Conservation (phyloP, 1,284 basidiomycete genomes). For the Rhizoctonia solani region DNA sequence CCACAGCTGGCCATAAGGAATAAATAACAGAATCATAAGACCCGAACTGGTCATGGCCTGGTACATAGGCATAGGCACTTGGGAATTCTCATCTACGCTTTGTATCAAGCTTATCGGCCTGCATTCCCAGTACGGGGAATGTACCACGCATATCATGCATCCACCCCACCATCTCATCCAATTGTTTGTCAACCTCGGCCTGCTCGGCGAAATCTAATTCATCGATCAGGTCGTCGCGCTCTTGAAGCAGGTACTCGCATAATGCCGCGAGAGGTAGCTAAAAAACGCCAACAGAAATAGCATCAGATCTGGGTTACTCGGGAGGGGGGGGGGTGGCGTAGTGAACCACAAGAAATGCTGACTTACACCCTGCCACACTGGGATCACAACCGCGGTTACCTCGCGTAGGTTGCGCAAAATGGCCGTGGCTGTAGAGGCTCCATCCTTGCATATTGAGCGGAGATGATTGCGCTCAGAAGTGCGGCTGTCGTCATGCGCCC, state of each 20-base stretch:
- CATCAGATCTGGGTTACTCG: background rate
- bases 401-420: constrained; percentile 13
- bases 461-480: constrained; percentile 6
- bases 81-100: background rate
- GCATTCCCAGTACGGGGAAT: constrained; percentile 29
- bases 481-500: constrained; percentile 7
- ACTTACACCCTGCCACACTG: constrained; percentile 31
- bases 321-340: too few species aligned
- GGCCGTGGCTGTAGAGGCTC: constrained; percentile 14
- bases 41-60: too few species aligned
- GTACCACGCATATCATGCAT: constrained; percentile 16
- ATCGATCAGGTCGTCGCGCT: constrained; percentile 29
- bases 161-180: constrained; percentile 32
- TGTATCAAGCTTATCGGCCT: constrained; percentile 27
- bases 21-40: too few species aligned
- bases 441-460: constrained; percentile 17
- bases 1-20: too few species aligned
- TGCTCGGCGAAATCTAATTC: constrained; percentile 30
- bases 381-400: background rate
- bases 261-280: constrained; percentile 25
- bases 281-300: background rate
- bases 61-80: background rate
- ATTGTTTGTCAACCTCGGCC: constrained; percentile 28
- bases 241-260: constrained; percentile 26
- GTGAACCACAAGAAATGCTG: background rate